phyloP scores from a whole-genome alignment of 371 early-diverging fungal species.

The Mucor irregularis region DNA sequence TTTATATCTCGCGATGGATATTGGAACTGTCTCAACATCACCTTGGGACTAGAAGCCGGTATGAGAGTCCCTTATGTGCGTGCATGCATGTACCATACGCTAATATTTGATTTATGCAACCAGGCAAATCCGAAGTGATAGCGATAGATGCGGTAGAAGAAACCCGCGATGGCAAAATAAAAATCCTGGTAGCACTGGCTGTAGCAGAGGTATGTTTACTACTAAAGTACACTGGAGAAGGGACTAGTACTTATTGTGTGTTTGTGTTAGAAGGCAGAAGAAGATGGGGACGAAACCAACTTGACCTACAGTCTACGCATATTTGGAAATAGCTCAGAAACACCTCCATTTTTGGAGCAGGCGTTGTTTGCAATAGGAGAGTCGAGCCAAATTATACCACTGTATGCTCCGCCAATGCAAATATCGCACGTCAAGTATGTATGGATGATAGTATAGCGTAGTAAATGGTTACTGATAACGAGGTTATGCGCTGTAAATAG shows the following conservation, averaged over 20 bases:
- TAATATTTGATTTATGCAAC: not conserved
- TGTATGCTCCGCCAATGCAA: slow-evolving; percentile 50
- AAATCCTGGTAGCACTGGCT: slow-evolving; percentile 34
- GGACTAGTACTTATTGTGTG: not conserved
- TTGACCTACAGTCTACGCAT: slow-evolving; percentile 34
- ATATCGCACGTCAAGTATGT: slow-evolving; percentile 42
- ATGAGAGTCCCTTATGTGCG: not conserved
- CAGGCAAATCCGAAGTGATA: slow-evolving; percentile 39
- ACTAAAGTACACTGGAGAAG: not conserved
- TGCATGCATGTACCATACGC: not conserved
- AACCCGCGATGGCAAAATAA: slow-evolving; percentile 13
- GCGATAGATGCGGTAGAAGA: slow-evolving; percentile 47
- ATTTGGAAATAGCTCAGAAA: slow-evolving; percentile 25
- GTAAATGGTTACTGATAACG: too few species aligned
- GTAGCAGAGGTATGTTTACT: slow-evolving; percentile 48
- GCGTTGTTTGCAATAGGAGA: slow-evolving; percentile 34
- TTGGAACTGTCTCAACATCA: slow-evolving; percentile 44
- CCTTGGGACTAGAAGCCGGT: slow-evolving; percentile 39
- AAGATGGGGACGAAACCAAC: slow-evolving; percentile 18
- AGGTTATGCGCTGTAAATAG: too few species aligned
- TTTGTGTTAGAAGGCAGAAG: slow-evolving; percentile 23
- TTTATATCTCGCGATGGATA: slow-evolving; percentile 49
- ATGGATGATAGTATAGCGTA: not conserved
- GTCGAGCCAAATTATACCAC: slow-evolving; percentile 36
- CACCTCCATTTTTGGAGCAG: slow-evolving; percentile 40